Percentiles rank a stretch among this genome's conserved stretches.
Evolutionary conservation across 768 basidiomycete species (phyloP).

Genomic region (Boletus tylopilopsis): DNA sequence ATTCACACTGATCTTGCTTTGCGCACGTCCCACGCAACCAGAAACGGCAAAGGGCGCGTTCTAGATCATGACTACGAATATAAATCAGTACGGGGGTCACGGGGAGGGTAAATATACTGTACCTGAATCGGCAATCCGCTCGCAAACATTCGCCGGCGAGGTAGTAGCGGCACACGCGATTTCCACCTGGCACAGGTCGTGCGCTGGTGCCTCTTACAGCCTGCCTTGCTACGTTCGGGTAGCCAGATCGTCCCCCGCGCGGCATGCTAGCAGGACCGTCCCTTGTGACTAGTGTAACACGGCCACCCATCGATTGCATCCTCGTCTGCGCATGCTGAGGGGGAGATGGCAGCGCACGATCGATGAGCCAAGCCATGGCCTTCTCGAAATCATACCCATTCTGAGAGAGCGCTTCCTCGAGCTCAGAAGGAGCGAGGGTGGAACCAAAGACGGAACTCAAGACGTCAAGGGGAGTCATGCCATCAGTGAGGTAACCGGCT

Average conservation of each 20-base stretch:
- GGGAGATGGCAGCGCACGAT: constrained; percentile 53
- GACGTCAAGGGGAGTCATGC: constrained; percentile 98
- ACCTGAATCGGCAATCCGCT: constrained; percentile 98
- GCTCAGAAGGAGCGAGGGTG: constrained; percentile 81
- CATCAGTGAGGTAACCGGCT: constrained; percentile 68
- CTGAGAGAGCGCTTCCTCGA: constrained; percentile 86
- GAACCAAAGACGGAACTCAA: constrained; percentile 92
- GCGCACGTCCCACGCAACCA: constrained; percentile 98
- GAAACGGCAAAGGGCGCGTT: constrained; percentile 92
- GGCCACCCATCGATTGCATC: constrained; percentile 61
- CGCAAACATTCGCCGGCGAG: constrained; percentile 93
- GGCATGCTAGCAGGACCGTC: constrained; percentile 38
- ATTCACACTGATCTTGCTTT: constrained; percentile 95
- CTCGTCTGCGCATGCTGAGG: constrained; percentile 39
- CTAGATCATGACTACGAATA: constrained; percentile 78
- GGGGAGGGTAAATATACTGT: constrained; percentile 19
- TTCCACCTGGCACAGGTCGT: constrained; percentile 44
- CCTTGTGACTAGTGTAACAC: constrained; percentile 62
- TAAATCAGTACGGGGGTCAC: constrained; percentile 8
- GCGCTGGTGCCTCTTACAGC: constrained; percentile 26
- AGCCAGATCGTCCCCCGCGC: constrained; percentile 43
- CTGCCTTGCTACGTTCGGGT: constrained; percentile 18
- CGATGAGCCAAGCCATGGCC: constrained; percentile 93
- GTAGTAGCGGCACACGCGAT: constrained; percentile 91
- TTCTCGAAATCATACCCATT: constrained; percentile 94